phyloP scores from a whole-genome alignment of 331 rosid genomes.

The Phaseolus coccineus region DNA sequence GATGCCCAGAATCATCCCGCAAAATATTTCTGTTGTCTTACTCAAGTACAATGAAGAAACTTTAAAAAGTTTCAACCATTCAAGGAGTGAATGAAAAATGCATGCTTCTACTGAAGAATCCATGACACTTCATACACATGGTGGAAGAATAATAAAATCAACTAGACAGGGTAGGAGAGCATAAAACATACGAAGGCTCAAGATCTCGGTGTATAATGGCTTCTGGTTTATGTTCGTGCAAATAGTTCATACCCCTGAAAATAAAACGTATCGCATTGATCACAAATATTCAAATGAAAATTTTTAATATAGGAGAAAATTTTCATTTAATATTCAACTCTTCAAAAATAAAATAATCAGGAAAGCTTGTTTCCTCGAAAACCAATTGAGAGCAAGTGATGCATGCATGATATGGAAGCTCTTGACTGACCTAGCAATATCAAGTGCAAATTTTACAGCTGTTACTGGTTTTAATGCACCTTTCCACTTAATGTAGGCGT shows the following conservation, averaged over 20 bases:
- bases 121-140: slow-evolving; percentile 33
- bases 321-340: slow-evolving; percentile 14
- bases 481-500: slow-evolving; percentile 67
- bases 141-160: slow-evolving; percentile 31
- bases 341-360: slow-evolving; percentile 32
- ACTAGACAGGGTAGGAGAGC: slow-evolving; percentile 2
- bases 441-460: slow-evolving; percentile 89
- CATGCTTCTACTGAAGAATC: slow-evolving; percentile 17
- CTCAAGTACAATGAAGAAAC: slow-evolving; percentile 57
- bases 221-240: slow-evolving; percentile 92
- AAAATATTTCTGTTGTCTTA: slow-evolving; percentile 87
- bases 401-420: slow-evolving; percentile 22
- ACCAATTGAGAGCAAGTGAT: slow-evolving; percentile 22
- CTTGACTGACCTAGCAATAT: slow-evolving; percentile 83
- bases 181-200: slow-evolving; percentile 92
- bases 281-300: slow-evolving; percentile 20
- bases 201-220: slow-evolving; percentile 94
- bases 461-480: slow-evolving; percentile 65
- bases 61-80: slow-evolving; percentile 47
- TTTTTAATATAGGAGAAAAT: not conserved
- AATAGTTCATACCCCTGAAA: slow-evolving; percentile 92
- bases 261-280: slow-evolving; percentile 18
- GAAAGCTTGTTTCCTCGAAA: slow-evolving; percentile 27
- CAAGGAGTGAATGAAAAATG: slow-evolving; percentile 38
- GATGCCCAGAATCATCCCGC: slow-evolving; percentile 94